Evolutionary conservation across 805 yeast genomes (phyloP).

Genomic region (Yueomyces sp.): DNA sequence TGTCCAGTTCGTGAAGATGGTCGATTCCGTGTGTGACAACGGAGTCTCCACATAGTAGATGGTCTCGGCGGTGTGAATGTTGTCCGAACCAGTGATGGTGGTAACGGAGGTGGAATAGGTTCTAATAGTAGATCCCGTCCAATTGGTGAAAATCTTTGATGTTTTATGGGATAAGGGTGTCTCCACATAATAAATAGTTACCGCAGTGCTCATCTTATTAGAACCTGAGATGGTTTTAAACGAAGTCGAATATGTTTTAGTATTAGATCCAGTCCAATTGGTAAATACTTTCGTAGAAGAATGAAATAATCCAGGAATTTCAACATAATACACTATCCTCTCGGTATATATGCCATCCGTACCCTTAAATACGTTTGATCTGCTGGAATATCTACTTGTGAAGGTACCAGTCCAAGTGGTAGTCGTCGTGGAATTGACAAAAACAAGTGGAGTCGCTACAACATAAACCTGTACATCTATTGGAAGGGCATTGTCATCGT

Average conservation of each 20-base stretch:
- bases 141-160: not conserved
- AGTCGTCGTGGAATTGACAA: not conserved
- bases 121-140: not conserved
- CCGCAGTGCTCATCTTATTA: constrained; percentile 3
- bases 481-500: not conserved
- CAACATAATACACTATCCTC: not conserved
- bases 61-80: not conserved
- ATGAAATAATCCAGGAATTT: not conserved
- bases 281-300: not conserved
- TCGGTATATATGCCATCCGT: not conserved
- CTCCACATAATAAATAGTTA: constrained; percentile 4
- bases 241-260: constrained; percentile 3
- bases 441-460: not conserved
- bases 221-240: constrained; percentile 3
- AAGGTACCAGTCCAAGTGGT: not conserved
- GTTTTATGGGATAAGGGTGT: constrained; percentile 14
- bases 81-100: not conserved
- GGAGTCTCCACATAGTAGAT: not conserved
- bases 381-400: not conserved
- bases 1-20: no score
- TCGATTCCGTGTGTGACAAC: no score
- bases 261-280: constrained; percentile 1
- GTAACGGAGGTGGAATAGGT: not conserved
- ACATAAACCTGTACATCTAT: not conserved
- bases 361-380: no score